Evolutionary conservation across 2,329 filamentous ascomycete species (phyloP).

Genomic region (Alternaria brassicae): DNA sequence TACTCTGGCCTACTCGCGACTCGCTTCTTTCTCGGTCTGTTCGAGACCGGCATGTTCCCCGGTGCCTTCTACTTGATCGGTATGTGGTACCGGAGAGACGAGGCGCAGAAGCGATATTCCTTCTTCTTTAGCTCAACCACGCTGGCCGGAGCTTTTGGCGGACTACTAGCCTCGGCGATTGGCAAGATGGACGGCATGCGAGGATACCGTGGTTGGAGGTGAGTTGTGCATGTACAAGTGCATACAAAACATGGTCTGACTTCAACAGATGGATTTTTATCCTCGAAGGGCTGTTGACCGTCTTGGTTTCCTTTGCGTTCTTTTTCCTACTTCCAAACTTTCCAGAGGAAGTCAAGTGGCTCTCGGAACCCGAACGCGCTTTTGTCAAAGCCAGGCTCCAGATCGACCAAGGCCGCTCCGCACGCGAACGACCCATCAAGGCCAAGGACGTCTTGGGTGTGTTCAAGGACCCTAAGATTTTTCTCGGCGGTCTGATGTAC

Average conservation of each 20-base stretch:
- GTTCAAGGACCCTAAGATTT: slow-evolving; percentile 59
- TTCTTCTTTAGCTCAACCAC: slow-evolving; percentile 92
- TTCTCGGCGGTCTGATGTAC: slow-evolving; percentile 61
- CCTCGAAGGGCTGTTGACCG: slow-evolving; percentile 62
- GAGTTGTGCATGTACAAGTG: not conserved
- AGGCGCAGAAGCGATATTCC: slow-evolving; percentile 89
- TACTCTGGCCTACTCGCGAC: slow-evolving; percentile 80
- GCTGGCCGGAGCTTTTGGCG: slow-evolving; percentile 83
- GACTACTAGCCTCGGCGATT: slow-evolving; percentile 83
- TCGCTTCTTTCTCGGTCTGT: slow-evolving; percentile 79
- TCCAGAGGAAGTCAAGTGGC: slow-evolving; percentile 59
- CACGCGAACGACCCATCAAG: slow-evolving; percentile 54
- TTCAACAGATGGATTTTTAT: slow-evolving; percentile 75
- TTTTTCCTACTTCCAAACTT: slow-evolving; percentile 59
- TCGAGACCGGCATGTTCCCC: slow-evolving; percentile 63
- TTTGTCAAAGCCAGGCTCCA: slow-evolving; percentile 57
- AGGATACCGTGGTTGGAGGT: slow-evolving; percentile 74
- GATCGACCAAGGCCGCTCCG: slow-evolving; percentile 57
- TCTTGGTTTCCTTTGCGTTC: slow-evolving; percentile 54
- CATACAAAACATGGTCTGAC: not conserved
- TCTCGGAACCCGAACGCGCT: slow-evolving; percentile 54
- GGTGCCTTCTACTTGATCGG: slow-evolving; percentile 71
- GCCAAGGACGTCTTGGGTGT: slow-evolving; percentile 53
- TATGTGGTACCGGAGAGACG: slow-evolving; percentile 88
- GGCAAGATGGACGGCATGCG: slow-evolving; percentile 80